A percentile compares a stretch with the other conserved stretches of the same genome.
These are phyloP conservation scores for Edhazardia aedis DNA, from an alignment of 371 early-diverging fungal species.

Conservation along the genomic window DNA sequence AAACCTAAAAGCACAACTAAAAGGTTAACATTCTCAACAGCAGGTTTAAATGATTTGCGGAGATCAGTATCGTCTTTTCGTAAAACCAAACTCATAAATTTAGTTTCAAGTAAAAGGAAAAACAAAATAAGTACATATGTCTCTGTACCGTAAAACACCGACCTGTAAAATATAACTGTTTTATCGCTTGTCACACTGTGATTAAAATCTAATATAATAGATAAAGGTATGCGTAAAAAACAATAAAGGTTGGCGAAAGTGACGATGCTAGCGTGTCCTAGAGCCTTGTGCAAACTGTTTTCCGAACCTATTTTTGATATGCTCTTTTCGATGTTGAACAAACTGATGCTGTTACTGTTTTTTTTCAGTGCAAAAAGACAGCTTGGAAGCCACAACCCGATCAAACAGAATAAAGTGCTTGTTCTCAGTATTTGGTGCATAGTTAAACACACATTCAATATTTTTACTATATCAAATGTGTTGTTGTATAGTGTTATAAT, in stretches of 20 bases:
- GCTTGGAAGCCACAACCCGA: not conserved
- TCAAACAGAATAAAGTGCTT: not conserved
- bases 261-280: not conserved
- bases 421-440: not conserved
- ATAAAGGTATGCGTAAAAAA: slow-evolving; percentile 2
- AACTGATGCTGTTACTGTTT: not conserved
- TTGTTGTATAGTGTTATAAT: not conserved
- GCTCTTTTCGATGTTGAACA: not conserved
- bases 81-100: slow-evolving; percentile 1
- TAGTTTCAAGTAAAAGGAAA: slow-evolving; percentile 1
- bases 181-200: not conserved
- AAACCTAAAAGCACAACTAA: not conserved
- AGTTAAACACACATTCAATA: not conserved
- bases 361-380: not conserved
- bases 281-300: not conserved
- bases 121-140: not conserved
- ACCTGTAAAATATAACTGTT: not conserved
- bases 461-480: not conserved
- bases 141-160: slow-evolving; percentile 2
- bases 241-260: not conserved
- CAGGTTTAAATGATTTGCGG: not conserved
- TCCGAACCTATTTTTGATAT: not conserved
- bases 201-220: slow-evolving; percentile 3
- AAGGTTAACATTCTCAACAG: not conserved
- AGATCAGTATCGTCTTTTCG: not conserved